Evolutionary conservation across 305 asterid species (phyloP), one percentile per base, ranked within the genome.

Genomic region (Ajuga reptans): DNA sequence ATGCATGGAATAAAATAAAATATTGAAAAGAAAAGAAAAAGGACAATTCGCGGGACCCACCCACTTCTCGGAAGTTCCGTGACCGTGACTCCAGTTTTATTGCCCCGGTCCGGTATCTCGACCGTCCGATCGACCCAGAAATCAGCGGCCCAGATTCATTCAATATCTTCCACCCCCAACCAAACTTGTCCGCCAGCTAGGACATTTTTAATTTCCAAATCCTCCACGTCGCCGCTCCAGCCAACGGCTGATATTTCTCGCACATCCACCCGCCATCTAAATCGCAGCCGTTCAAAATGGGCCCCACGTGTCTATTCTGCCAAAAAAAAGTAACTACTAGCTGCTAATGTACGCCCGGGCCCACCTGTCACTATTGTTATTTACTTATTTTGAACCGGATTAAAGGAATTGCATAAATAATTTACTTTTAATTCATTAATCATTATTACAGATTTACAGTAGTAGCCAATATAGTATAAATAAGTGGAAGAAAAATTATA

Each of bases 1-100:
- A 7, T 1, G 17, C 3, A 43, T 9, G 39, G 7, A 6, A 37
- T 1, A 21, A 3, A 7, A 34, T 21, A 43, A n/a, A 9, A 11
- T 7, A 7, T 39, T 7, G 1, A 7, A 7, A 39, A 39, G 31
- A 4, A 29, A 45, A 59, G 9, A 8, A 50, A 66, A 62, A 68
- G 17, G 47, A 70, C 47, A 69, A 14, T 14, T 8, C 5, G 24
- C 11, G 24, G 83, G 76, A 34, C 85, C 91, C 84, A 68, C 81
- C 16, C 42, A 62, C 16, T 76, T 80, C 84, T 76, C 77, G 83
- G 80, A 79, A 76, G 82, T 81, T 84, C 88, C 89, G 82, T 83
- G 93, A 83, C 89, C 85, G 82, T 78, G 86, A 86, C 89, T 77
- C 64, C 72, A 76, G 75, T 10, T 81, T 64, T 21, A 53, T 72